Evolutionary conservation across 192 early-diverging fungal species (phyloP), one percentile per base, ranked within the genome.

Genomic region (Cetraspora pellucida): DNA sequence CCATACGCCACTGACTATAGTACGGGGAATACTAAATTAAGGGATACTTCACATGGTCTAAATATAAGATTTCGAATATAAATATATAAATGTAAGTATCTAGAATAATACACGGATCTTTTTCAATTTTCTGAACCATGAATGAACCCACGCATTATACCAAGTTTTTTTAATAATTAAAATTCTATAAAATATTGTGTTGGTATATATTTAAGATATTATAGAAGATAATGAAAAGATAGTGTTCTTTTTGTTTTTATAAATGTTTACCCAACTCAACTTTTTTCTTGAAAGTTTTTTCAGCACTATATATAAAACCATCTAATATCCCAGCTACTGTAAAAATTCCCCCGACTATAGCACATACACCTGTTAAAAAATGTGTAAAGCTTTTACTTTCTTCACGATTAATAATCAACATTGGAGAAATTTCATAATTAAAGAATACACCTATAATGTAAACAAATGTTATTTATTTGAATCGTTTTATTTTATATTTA

Each of bases 291-390:
- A 96, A 65, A 5, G 87, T 85, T 74, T 89, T 92, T 75, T 94
- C 93, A 7, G 96, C 91, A n/a, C 89, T 90, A 83, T 93, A 98
- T n/a, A 96, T 86, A 27, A 93, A 83, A 58, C 88, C 85, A 77
- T 98, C 97, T 17, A 97, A 78, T 37, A 98, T 87, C 10, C 96
- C 91, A 10, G 96, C 95, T 9, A 98, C 94, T n/a, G 97, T 97
- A 79, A 94, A 96, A 30, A 98, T 89, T 45, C 96, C 97, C 63
- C 97, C 96, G 2, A 97, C 88, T 72, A 98, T 95, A 14, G 94
- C 95, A 75, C 96, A 96, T 16, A 95, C 83, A 43, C 92, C 90
- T 37, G 96, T 97, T 30, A 98, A 77, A 81, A 98, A 95, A 60
- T 91, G 91, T n/a, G 89, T 86, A 72, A 98, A 91, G 17, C 95